These are phyloP conservation scores for Corchorus olitorius DNA, from an alignment of 345 rosid genomes.

Conservation along the genomic window DNA sequence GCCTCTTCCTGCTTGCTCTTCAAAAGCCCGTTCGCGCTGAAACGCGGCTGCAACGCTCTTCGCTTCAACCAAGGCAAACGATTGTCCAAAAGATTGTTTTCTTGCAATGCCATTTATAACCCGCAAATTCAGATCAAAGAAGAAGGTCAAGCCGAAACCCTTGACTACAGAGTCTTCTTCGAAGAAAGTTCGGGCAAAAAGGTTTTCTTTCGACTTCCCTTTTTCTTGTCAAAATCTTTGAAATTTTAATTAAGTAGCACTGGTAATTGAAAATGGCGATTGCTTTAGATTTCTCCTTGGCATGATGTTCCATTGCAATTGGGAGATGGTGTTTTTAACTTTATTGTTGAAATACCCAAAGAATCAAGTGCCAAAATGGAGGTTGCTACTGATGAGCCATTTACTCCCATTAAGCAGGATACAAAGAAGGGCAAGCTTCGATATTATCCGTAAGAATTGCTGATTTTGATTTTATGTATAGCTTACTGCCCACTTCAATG, in stretches of 20 bases:
- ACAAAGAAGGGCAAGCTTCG: slow-evolving; percentile 74
- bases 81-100: not conserved
- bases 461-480: not conserved
- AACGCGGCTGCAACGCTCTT: not conserved
- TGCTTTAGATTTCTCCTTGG: slow-evolving; percentile 86
- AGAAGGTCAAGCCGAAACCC: slow-evolving; percentile 27
- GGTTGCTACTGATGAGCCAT: slow-evolving; percentile 88
- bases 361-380: slow-evolving; percentile 98
- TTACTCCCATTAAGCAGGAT: slow-evolving; percentile 67
- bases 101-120: slow-evolving; percentile 26
- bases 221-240: not conserved
- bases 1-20: slow-evolving; percentile 14
- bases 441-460: slow-evolving; percentile 64
- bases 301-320: slow-evolving; percentile 83
- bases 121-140: slow-evolving; percentile 22
- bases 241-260: not conserved
- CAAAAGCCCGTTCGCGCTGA: slow-evolving; percentile 12
- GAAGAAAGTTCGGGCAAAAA: slow-evolving; percentile 22
- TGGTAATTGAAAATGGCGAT: not conserved
- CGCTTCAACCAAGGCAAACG: slow-evolving; percentile 1
- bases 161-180: slow-evolving; percentile 26
- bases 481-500: not conserved
- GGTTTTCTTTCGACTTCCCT: not conserved
- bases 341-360: slow-evolving; percentile 86
- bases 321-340: slow-evolving; percentile 86